These are phyloP conservation scores for Penicillium subrubescens DNA, from an alignment of 495 filamentous ascomycete species.

Conservation along the genomic window DNA sequence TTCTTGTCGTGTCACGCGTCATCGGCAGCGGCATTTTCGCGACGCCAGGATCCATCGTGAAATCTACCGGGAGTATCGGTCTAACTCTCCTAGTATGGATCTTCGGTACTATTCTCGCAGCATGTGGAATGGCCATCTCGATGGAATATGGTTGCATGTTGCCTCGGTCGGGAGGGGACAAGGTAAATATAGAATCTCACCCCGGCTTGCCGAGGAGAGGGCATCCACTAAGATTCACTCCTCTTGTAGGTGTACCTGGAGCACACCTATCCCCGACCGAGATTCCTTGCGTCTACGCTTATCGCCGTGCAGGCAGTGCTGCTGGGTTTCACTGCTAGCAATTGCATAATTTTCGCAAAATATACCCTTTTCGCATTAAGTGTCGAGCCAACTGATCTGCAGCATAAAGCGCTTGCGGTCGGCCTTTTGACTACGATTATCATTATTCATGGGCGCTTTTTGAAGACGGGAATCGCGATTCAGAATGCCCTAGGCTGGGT, in stretches of 20 bases:
- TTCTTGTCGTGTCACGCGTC: conserved; percentile 74
- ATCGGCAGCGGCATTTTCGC: conserved; percentile 79
- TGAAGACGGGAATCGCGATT: conserved; percentile 43
- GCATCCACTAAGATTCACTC: conserved; percentile 8
- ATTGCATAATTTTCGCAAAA: conserved; percentile 48
- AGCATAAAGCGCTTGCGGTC: conserved; percentile 40
- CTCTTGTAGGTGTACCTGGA: conserved; percentile 64
- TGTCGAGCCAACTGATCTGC: conserved; percentile 36
- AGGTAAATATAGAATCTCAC: conserved; percentile 38
- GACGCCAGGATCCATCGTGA: conserved; percentile 68
- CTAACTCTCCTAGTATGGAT: conserved; percentile 66
- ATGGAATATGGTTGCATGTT: conserved; percentile 76
- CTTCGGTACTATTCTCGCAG: conserved; percentile 60
- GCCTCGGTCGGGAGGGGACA: conserved; percentile 68
- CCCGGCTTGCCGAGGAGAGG: neutral
- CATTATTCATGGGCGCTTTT: conserved; percentile 41
- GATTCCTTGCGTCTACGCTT: conserved; percentile 68
- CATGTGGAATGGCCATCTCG: conserved; percentile 60
- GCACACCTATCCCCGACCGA: conserved; percentile 68
- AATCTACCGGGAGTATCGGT: conserved; percentile 67
- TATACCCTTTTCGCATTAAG: conserved; percentile 46
- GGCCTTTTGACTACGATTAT: conserved; percentile 40
- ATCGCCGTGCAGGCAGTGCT: conserved; percentile 69
- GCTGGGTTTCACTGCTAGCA: conserved; percentile 64
- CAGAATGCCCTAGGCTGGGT: conserved; percentile 51